Percentiles rank a stretch among this genome's conserved stretches.
Conservation (phyloP, 805 yeast genomes). For the Candida maesae region DNA sequence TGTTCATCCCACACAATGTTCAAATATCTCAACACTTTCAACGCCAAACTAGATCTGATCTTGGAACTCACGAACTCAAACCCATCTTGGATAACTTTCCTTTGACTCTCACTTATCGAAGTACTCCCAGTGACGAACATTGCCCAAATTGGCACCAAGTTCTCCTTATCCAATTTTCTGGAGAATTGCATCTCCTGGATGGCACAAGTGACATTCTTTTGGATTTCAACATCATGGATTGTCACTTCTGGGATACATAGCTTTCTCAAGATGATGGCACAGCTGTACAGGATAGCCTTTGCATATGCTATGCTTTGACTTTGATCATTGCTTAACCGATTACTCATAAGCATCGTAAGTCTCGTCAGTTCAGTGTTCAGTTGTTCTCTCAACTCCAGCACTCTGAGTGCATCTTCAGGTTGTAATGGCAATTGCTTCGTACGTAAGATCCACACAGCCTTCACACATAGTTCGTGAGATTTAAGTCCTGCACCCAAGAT, state of each 20-base stretch:
- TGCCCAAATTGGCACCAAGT: slow-evolving; percentile 22
- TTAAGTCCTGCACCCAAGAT: slow-evolving; percentile 20
- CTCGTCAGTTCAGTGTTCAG: slow-evolving; percentile 1
- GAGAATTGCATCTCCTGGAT: slow-evolving; percentile 13
- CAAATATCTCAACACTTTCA: slow-evolving; percentile 23
- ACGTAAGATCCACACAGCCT: slow-evolving; percentile 24
- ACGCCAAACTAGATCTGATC: slow-evolving; percentile 20
- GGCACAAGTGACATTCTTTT: slow-evolving; percentile 14
- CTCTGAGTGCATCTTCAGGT: slow-evolving; percentile 10
- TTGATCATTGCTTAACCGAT: slow-evolving; percentile 8
- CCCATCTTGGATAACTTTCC: slow-evolving; percentile 10
- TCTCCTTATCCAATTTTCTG: slow-evolving; percentile 5
- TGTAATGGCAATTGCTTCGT: slow-evolving; percentile 14
- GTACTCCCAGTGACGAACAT: slow-evolving; percentile 25
- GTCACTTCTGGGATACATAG: slow-evolving; percentile 12
- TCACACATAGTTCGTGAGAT: slow-evolving; percentile 21
- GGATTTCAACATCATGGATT: slow-evolving; percentile 11
- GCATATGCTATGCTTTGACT: slow-evolving; percentile 17
- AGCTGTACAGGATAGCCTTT: slow-evolving; percentile 15
- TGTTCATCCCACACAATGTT: slow-evolving; percentile 25
- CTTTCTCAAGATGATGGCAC: slow-evolving; percentile 18
- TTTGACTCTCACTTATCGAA: slow-evolving; percentile 11
- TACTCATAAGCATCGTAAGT: slow-evolving; percentile 1
- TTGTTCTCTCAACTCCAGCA: slow-evolving; percentile 10
- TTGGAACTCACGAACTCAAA: slow-evolving; percentile 15